These are phyloP conservation scores for Oleoguttula mirabilis DNA, from an alignment of 495 filamentous ascomycete genomes.

Conservation along the genomic window DNA sequence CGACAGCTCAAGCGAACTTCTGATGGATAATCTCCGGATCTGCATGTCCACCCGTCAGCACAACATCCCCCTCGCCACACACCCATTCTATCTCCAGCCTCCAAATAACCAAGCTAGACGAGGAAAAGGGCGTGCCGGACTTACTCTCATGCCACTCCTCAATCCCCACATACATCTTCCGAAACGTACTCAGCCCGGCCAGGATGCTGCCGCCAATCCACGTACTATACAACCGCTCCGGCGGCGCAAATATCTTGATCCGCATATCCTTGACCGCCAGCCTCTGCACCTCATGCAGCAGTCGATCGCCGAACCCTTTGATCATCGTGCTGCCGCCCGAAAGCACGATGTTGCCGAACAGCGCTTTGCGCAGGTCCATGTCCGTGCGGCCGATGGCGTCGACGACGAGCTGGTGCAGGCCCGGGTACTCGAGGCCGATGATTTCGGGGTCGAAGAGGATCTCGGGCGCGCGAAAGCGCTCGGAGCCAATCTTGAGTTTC, in stretches of 20 bases:
- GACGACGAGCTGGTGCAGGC: slow-evolving; percentile 93
- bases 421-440: slow-evolving; percentile 93
- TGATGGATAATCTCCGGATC: slow-evolving; percentile 95
- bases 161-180: slow-evolving; percentile 99
- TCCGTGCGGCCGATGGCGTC: slow-evolving; percentile 96
- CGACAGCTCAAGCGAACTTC: slow-evolving; percentile 61
- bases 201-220: slow-evolving; percentile 99
- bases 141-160: slow-evolving; percentile 93
- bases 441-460: slow-evolving; percentile 97
- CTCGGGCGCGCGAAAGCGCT: slow-evolving; percentile 91
- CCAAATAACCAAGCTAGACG: background rate
- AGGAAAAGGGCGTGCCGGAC: background rate
- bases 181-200: slow-evolving; percentile 91
- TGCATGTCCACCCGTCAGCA: slow-evolving; percentile 12
- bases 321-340: slow-evolving; percentile 88
- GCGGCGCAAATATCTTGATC: slow-evolving; percentile 96
- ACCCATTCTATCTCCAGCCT: no score
- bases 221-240: slow-evolving; percentile 93
- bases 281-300: slow-evolving; percentile 82
- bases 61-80: background rate
- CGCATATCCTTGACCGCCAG: slow-evolving; percentile 97
- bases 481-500: slow-evolving; percentile 78
- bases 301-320: slow-evolving; percentile 86
- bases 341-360: slow-evolving; percentile 94
- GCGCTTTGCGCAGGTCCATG: slow-evolving; percentile 82